Evolutionary conservation across 2,329 filamentous ascomycete species (phyloP), one percentile per base, ranked within the genome.

Genomic region (Pseudocercospora macadamiae): DNA sequence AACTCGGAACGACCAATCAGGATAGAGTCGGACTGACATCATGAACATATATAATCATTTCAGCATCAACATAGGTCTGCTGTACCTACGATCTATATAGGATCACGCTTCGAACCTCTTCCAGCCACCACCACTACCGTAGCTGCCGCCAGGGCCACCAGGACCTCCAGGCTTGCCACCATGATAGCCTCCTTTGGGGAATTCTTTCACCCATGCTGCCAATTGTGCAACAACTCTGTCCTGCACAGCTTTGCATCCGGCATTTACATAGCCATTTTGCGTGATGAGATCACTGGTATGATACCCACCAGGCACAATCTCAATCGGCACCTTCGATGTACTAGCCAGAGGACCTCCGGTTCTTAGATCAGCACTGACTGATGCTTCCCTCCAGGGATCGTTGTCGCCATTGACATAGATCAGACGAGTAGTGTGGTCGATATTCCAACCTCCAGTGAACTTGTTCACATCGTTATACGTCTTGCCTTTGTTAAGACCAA

Each of bases 351-450:
- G 82, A 0, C 85, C 85, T 4, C 78, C 81, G 0, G 83, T 82
- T 18, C 84, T 76, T 67, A 80, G 79, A 23, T 78, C 74, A 16
- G 82, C 82, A 0, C 79, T 80, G 0, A 87, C 79, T 3, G 79
- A 79, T 0, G 80, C 77, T 3, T 82, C 78, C 30, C 80, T 76
- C 85, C 85, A 87, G 4, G 85, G 85, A 68, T 88, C 85, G 55
- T 76, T 82, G 70, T 84, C 76, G 42, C 81, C 85, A 64, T 87
- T 86, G 4, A 80, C 77, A 76, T 80, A 86, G 23, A 86, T 76
- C 19, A 88, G 72, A 2, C 84, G 79, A 14, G 79, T 81, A 1
- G 79, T 81, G 49, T 86, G 87, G 34, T 76, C 78, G 21, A 79
- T 70, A 57, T 70, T 59, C 85, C 86, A 88, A 28, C 86, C 85